Evolutionary conservation across 1,139 yeast genomes (phyloP).

Genomic region (Meyerozyma smithsonii): DNA sequence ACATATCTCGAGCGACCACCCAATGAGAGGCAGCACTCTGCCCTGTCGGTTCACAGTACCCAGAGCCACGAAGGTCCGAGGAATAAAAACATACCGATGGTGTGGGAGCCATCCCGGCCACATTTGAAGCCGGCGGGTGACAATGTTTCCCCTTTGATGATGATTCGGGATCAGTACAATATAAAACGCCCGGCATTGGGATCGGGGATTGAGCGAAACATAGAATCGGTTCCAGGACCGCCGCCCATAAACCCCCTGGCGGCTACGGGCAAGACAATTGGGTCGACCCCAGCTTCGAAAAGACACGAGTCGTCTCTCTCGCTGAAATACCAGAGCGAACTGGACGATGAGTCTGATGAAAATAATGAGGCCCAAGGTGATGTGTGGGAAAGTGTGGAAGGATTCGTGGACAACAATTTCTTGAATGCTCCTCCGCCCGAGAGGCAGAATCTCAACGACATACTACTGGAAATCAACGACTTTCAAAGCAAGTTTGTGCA

Average conservation of each 20-base stretch:
- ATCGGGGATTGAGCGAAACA: background rate
- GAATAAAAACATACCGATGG: constrained; percentile 3
- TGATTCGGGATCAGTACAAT: constrained; percentile 1
- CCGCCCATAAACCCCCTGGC: background rate
- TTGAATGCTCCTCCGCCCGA: background rate
- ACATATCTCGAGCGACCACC: background rate
- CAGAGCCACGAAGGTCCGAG: background rate
- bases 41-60: background rate
- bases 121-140: background rate
- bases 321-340: constrained; percentile 2
- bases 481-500: constrained; percentile 3
- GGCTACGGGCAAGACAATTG: background rate
- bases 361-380: background rate
- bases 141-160: constrained; percentile 1
- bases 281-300: background rate
- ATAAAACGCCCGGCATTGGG: background rate
- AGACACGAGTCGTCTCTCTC: background rate
- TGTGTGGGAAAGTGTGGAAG: background rate
- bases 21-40: background rate
- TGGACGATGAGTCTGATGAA: constrained; percentile 2
- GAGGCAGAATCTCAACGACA: constrained; percentile 5
- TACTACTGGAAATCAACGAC: constrained; percentile 6
- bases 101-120: background rate
- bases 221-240: background rate
- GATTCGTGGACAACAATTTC: background rate